Percentiles rank a stretch among this genome's conserved stretches.
These are phyloP conservation scores for Hyaloperonospora arabidopsidis DNA, from an alignment of 352 stramenopile species.

Conservation along the genomic window DNA sequence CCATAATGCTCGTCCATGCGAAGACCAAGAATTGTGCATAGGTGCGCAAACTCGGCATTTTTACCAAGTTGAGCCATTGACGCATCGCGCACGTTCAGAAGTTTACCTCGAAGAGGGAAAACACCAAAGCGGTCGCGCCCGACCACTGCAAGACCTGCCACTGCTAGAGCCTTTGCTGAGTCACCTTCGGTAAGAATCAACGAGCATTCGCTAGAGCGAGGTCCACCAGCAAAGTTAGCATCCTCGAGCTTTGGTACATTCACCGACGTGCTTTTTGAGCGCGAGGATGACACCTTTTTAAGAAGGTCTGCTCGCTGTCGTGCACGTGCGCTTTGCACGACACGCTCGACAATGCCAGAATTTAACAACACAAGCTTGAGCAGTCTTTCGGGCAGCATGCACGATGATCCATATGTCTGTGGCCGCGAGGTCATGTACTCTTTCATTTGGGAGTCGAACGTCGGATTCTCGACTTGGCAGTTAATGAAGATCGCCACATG, in stretches of 20 bases:
- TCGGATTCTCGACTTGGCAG: conserved; percentile 97
- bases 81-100: conserved; percentile 87
- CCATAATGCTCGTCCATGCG: conserved; percentile 94
- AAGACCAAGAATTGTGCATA: conserved; percentile 97
- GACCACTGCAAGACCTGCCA: conserved; percentile 97
- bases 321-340: conserved; percentile 89
- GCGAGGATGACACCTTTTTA: conserved; percentile 76
- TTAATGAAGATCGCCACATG: conserved; percentile 98
- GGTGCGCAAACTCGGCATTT: conserved; percentile 92
- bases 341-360: conserved; percentile 91
- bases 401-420: conserved; percentile 83
- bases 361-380: conserved; percentile 93
- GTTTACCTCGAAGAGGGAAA: conserved; percentile 97
- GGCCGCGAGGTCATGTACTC: conserved; percentile 94
- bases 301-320: conserved; percentile 91
- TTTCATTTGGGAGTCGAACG: conserved; percentile 99
- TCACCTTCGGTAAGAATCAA: conserved; percentile 99
- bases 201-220: conserved; percentile 88
- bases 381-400: conserved; percentile 90
- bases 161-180: conserved; percentile 97
- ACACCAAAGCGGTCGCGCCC: conserved; percentile 97
- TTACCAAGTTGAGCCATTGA: conserved; percentile 82
- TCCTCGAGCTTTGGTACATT: conserved; percentile 99
- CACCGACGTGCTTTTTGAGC: conserved; percentile 57
- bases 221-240: conserved; percentile 93